These are phyloP conservation scores for Lachnellula hyalina DNA, from an alignment of 2,329 filamentous ascomycete genomes.

Conservation along the genomic window DNA sequence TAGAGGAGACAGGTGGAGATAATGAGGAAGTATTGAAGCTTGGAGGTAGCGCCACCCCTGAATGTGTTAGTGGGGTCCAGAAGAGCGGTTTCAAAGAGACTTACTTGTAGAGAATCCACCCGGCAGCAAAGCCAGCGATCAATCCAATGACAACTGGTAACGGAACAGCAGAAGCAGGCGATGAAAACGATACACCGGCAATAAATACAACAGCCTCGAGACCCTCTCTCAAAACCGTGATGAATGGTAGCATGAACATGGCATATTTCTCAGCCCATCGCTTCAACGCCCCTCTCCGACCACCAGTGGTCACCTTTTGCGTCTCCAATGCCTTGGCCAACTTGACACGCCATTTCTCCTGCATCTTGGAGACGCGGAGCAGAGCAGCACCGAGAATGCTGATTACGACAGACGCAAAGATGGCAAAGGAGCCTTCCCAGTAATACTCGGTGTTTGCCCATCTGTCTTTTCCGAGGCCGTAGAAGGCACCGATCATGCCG, in stretches of 20 bases:
- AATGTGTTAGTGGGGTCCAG: constrained; percentile 7
- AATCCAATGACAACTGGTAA: constrained; percentile 71
- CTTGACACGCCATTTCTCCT: constrained; percentile 84
- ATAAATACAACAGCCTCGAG: constrained; percentile 84
- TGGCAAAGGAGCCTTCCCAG: constrained; percentile 74
- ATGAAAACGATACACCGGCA: constrained; percentile 72
- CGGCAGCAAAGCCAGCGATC: constrained; percentile 58
- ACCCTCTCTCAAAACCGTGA: constrained; percentile 82
- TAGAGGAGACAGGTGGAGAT: constrained; percentile 78
- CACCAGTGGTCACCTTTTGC: constrained; percentile 36
- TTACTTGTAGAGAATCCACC: constrained; percentile 74
- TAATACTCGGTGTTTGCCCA: constrained; percentile 68
- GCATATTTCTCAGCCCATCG: constrained; percentile 69
- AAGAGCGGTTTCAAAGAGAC: constrained; percentile 22
- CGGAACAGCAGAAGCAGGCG: constrained; percentile 72
- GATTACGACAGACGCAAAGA: constrained; percentile 75
- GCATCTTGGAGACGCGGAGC: constrained; percentile 75
- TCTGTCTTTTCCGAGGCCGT: constrained; percentile 57
- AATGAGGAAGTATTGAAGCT: constrained; percentile 74
- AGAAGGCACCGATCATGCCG: constrained; percentile 60
- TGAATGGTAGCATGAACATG: constrained; percentile 81
- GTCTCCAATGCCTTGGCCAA: constrained; percentile 63
- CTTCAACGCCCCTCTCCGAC: constrained; percentile 47
- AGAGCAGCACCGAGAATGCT: constrained; percentile 75
- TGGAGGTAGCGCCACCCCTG: constrained; percentile 58